Evolutionary conservation across 2,329 filamentous ascomycete genomes (phyloP).

Genomic region (Reticulascus tulasneorum): DNA sequence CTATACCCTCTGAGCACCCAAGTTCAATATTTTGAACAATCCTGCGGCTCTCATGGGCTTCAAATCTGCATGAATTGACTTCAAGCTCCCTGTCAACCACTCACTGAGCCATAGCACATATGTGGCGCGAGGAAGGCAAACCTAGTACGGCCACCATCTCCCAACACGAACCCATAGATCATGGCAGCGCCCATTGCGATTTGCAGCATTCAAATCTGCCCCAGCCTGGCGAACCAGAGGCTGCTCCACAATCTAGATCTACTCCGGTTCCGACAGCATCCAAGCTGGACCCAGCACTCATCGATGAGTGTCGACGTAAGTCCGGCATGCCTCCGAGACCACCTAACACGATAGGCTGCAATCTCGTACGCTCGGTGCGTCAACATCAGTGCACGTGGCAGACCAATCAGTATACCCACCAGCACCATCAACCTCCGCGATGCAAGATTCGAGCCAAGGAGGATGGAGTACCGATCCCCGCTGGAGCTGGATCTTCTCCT

Average conservation of each 20-base stretch:
- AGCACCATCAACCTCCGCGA: conserved; percentile 1
- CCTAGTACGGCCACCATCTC: not conserved
- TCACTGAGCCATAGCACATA: no score
- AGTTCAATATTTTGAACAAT: no score
- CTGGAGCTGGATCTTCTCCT: not conserved
- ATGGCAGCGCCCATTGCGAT: not conserved
- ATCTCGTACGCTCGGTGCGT: conserved; percentile 2
- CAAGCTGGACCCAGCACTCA: no score
- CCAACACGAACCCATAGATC: not conserved
- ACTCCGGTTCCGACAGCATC: no score
- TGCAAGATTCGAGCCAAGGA: conserved; percentile 5
- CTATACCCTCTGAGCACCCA: no score
- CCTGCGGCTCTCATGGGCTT: no score
- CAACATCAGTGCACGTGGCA: not conserved
- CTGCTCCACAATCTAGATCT: not conserved
- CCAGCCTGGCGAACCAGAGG: not conserved
- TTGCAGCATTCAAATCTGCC: not conserved
- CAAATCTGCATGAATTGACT: no score
- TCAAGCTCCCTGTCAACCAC: no score
- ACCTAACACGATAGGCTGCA: conserved; percentile 7
- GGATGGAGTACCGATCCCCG: not conserved
- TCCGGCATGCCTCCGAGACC: conserved; percentile 3
- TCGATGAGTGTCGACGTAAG: not conserved
- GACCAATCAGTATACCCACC: not conserved
- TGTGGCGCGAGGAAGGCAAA: no score